phyloP scores from a whole-genome alignment of 2,329 filamentous ascomycete genomes.

The Colletotrichum liriopes region DNA sequence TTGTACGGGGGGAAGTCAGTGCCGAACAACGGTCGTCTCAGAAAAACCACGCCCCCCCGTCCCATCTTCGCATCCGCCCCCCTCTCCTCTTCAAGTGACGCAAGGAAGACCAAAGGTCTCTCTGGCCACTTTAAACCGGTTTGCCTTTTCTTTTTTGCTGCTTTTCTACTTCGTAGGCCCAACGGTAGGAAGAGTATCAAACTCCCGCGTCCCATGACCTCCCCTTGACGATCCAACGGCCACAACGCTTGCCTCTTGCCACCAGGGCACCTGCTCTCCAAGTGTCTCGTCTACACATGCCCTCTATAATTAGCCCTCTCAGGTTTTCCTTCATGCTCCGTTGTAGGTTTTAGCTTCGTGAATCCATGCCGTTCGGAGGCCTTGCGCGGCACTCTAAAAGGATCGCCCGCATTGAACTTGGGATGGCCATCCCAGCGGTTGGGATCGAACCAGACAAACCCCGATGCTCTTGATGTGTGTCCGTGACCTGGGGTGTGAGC shows the following conservation, averaged over 20 bases:
- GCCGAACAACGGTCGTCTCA: constrained; percentile 40
- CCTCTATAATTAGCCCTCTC: constrained; percentile 34
- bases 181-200: not conserved
- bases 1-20: constrained; percentile 31
- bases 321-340: not conserved
- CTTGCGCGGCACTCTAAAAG: constrained; percentile 24
- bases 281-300: constrained; percentile 40
- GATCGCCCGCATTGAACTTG: constrained; percentile 26
- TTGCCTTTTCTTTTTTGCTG: constrained; percentile 17
- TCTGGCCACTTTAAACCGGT: constrained; percentile 25
- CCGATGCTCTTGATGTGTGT: not conserved
- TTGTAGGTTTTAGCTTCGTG: constrained; percentile 16
- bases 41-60: constrained; percentile 12
- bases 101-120: constrained; percentile 9
- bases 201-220: constrained; percentile 3
- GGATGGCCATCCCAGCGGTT: constrained; percentile 20
- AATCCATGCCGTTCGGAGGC: constrained; percentile 33
- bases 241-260: not conserved
- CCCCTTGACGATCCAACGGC: not conserved
- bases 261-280: constrained; percentile 7
- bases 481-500: constrained; percentile 1
- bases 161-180: not conserved
- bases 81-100: constrained; percentile 6
- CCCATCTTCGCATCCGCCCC: constrained; percentile 20
- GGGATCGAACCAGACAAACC: not conserved